These are phyloP conservation scores for Trichoderma gamsii DNA, from an alignment of 495 filamentous ascomycete genomes.

Conservation along the genomic window DNA sequence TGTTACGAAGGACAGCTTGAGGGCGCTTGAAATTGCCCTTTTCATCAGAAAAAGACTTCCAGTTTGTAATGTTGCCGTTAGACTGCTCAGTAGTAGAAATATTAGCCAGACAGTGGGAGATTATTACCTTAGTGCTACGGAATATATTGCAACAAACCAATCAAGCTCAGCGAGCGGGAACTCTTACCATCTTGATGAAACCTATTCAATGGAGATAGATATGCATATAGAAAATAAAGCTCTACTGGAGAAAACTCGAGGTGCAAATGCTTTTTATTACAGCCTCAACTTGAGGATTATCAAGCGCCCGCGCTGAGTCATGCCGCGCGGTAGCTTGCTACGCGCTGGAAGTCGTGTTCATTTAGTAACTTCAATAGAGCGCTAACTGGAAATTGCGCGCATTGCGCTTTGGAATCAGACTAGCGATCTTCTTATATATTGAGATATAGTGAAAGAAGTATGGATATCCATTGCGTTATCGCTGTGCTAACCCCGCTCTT, in stretches of 20 bases:
- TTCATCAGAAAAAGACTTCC: slow-evolving; percentile 67
- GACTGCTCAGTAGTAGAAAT: background rate
- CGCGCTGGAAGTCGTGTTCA: background rate
- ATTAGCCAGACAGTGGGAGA: background rate
- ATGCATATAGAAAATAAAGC: background rate
- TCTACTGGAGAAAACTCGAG: background rate
- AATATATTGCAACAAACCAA: background rate
- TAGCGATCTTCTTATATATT: too few species aligned
- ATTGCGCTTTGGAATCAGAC: too few species aligned
- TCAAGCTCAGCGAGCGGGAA: background rate
- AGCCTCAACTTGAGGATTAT: background rate
- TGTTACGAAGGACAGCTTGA: slow-evolving; percentile 61
- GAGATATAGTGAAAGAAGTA: too few species aligned
- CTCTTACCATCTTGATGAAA: background rate
- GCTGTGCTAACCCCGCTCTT: too few species aligned
- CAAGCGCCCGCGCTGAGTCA: background rate
- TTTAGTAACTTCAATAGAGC: background rate
- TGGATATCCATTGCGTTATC: too few species aligned
- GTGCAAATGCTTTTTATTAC: background rate
- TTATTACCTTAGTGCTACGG: background rate
- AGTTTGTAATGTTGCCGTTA: slow-evolving; percentile 62
- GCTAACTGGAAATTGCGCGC: background rate
- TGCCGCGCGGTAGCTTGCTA: background rate
- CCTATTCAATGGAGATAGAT: background rate
- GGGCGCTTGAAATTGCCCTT: slow-evolving; percentile 86